A percentile compares a stretch with the other conserved stretches of the same genome.
phyloP scores from a whole-genome alignment of 805 yeast species.

The Maudiozyma saulgeensis region DNA sequence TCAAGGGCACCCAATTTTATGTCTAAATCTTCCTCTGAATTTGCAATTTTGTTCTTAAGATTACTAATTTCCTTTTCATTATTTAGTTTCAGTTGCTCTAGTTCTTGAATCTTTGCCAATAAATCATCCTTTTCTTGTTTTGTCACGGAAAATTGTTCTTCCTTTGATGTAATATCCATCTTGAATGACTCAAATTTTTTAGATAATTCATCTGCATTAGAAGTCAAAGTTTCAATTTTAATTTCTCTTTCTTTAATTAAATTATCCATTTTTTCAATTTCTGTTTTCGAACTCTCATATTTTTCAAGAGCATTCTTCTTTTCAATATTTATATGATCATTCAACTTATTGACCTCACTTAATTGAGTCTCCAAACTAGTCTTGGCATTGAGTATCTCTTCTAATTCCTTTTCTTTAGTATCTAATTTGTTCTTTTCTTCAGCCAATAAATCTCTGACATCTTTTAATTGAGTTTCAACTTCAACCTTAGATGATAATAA shows the following conservation, averaged over 20 bases:
- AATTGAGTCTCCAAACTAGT: slow-evolving; percentile 22
- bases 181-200: slow-evolving; percentile 48
- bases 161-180: slow-evolving; percentile 5
- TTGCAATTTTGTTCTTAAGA: slow-evolving; percentile 24
- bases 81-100: slow-evolving; percentile 5
- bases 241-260: slow-evolving; percentile 12
- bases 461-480: slow-evolving; percentile 23
- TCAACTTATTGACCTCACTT: slow-evolving; percentile 11
- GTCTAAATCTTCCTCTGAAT: slow-evolving; percentile 29
- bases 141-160: background rate
- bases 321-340: slow-evolving; percentile 19
- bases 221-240: slow-evolving; percentile 19
- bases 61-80: slow-evolving; percentile 30
- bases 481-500: slow-evolving; percentile 20
- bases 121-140: slow-evolving; percentile 5
- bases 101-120: slow-evolving; percentile 6
- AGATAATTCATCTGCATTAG: slow-evolving; percentile 30
- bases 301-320: slow-evolving; percentile 19
- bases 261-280: slow-evolving; percentile 16
- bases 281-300: slow-evolving; percentile 9
- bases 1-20: slow-evolving; percentile 28
- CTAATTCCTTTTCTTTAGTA: slow-evolving; percentile 40
- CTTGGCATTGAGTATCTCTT: slow-evolving; percentile 35
- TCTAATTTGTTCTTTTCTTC: slow-evolving; percentile 35
- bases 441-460: slow-evolving; percentile 28